phyloP scores from a whole-genome alignment of 306 rosid genomes.

The Cucurbita moschata region DNA sequence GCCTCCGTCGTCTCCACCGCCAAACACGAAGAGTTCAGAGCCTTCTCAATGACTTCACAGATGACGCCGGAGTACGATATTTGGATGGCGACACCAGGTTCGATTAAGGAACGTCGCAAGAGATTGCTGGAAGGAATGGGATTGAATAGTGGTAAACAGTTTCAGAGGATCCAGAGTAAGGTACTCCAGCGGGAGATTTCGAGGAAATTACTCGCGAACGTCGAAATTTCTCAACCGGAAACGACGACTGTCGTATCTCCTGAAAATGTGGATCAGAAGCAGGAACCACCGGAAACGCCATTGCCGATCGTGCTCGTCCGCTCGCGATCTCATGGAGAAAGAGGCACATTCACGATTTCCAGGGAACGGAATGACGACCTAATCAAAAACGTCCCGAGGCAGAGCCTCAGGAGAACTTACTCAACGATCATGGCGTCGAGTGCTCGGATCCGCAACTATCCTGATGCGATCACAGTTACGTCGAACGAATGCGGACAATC shows the following conservation, averaged over 20 bases:
- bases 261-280: neutral
- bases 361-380: constrained; percentile 34
- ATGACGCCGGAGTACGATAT: constrained; percentile 31
- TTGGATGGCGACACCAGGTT: constrained; percentile 70
- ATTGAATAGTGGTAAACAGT: constrained; percentile 26
- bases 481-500: constrained; percentile 1
- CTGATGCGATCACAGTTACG: neutral
- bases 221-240: neutral
- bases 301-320: constrained; percentile 28
- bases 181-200: constrained; percentile 11
- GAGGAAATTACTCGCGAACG: neutral
- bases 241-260: neutral
- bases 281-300: neutral
- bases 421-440: constrained; percentile 13
- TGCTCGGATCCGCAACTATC: neutral
- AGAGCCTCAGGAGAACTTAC: constrained; percentile 37
- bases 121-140: constrained; percentile 58
- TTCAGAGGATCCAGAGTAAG: constrained; percentile 7
- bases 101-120: constrained; percentile 43
- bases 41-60: neutral
- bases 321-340: constrained; percentile 59
- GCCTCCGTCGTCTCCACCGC: constrained; percentile 33
- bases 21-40: constrained; percentile 7
- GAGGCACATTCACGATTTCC: constrained; percentile 19
- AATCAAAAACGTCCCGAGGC: constrained; percentile 42